phyloP scores from a whole-genome alignment of 2,329 filamentous ascomycete species.

The Apiospora koreana region DNA sequence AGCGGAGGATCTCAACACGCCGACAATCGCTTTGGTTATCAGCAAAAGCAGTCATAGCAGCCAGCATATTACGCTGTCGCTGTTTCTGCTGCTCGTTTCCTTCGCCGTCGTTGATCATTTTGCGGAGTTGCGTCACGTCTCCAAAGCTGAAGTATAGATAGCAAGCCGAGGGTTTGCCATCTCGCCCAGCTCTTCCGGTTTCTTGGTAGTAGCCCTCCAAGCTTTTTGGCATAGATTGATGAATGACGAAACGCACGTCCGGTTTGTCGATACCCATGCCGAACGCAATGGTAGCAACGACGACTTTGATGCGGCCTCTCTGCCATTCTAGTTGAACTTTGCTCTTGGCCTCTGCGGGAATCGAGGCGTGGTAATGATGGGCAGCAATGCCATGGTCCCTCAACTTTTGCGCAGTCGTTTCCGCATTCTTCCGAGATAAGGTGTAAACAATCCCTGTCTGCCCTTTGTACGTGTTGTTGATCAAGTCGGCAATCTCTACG shows the following conservation, averaged over 20 bases:
- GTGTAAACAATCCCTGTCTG: slow-evolving; percentile 94
- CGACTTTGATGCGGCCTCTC: slow-evolving; percentile 74
- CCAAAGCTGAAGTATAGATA: slow-evolving; percentile 85
- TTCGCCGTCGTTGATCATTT: slow-evolving; percentile 82
- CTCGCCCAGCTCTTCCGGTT: slow-evolving; percentile 90
- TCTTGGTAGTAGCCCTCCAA: slow-evolving; percentile 98
- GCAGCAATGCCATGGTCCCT: slow-evolving; percentile 66
- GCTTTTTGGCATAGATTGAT: slow-evolving; percentile 90
- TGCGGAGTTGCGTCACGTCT: slow-evolving; percentile 72
- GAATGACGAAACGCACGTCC: slow-evolving; percentile 94
- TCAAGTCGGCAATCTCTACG: slow-evolving; percentile 61
- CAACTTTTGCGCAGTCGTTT: slow-evolving; percentile 75
- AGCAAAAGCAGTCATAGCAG: slow-evolving; percentile 82
- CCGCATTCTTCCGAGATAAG: slow-evolving; percentile 79
- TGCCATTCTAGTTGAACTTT: slow-evolving; percentile 83
- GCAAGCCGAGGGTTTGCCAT: slow-evolving; percentile 84
- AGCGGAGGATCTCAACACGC: slow-evolving; percentile 83
- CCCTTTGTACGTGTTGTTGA: slow-evolving; percentile 67
- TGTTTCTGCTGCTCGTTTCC: slow-evolving; percentile 78
- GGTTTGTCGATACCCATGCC: slow-evolving; percentile 99
- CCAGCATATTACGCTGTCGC: slow-evolving; percentile 81
- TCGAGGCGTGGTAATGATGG: slow-evolving; percentile 81
- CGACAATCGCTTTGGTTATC: slow-evolving; percentile 88
- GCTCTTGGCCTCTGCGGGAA: slow-evolving; percentile 68
- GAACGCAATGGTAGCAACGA: slow-evolving; percentile 97